Evolutionary conservation across 805 yeast species (phyloP).

Genomic region (Nakazawaea holstii): DNA sequence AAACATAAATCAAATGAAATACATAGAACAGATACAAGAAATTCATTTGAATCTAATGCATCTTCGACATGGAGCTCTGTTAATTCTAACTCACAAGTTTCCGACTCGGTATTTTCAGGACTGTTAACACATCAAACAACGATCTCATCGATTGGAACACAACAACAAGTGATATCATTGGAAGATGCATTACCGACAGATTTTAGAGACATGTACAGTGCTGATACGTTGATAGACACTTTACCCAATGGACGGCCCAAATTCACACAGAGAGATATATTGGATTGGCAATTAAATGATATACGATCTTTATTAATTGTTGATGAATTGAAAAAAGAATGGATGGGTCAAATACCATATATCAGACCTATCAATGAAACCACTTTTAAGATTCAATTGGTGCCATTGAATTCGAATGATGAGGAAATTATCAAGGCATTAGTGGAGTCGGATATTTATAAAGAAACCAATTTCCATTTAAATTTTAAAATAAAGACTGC

Average conservation of each 20-base stretch:
- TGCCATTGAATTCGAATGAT: constrained; percentile 52
- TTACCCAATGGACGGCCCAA: constrained; percentile 55
- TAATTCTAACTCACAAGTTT: neutral
- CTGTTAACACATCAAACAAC: constrained; percentile 7
- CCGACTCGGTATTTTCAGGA: constrained; percentile 5
- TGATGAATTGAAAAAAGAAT: constrained; percentile 43
- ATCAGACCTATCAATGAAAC: constrained; percentile 26
- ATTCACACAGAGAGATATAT: constrained; percentile 55
- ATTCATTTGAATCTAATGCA: neutral
- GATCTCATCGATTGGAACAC: neutral
- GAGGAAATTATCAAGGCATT: constrained; percentile 40
- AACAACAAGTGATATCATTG: constrained; percentile 22
- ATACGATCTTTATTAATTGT: constrained; percentile 58
- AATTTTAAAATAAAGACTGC: constrained; percentile 57
- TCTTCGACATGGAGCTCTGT: neutral
- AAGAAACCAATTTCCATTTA: constrained; percentile 53
- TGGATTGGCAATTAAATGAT: constrained; percentile 72
- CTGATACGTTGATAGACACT: constrained; percentile 45
- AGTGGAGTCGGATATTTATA: constrained; percentile 57
- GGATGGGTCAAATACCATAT: constrained; percentile 48
- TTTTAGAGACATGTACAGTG: constrained; percentile 52
- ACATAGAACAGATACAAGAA: neutral
- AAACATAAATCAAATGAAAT: neutral
- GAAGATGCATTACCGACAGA: constrained; percentile 48
- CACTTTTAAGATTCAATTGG: constrained; percentile 38